Conservation (phyloP, 345 rosid genomes). For the Murraya koenigii region DNA sequence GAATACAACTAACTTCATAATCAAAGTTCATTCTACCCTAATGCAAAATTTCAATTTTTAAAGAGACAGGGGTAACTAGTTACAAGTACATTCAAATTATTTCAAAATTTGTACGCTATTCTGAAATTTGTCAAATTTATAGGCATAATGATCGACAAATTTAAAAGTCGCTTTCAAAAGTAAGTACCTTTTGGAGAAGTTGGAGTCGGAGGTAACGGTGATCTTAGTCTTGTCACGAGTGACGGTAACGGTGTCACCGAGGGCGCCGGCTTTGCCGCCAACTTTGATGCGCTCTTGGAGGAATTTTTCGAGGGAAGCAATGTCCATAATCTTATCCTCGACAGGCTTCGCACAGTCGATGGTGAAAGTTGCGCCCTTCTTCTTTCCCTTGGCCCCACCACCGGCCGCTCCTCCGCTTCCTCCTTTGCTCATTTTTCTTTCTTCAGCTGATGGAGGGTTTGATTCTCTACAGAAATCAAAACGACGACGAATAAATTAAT, state of each 20-base stretch:
- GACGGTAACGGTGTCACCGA: conserved; percentile 57
- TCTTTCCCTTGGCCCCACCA: conserved; percentile 43
- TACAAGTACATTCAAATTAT: no score
- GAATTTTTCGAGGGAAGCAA: conserved; percentile 73
- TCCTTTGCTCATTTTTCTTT: conserved; percentile 31
- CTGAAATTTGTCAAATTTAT: no score
- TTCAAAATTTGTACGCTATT: no score
- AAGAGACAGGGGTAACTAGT: background rate
- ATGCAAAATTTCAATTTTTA: background rate
- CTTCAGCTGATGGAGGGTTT: background rate
- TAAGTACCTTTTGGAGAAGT: conserved; percentile 74
- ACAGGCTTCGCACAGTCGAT: conserved; percentile 77
- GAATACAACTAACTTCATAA: background rate
- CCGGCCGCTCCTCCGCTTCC: conserved; percentile 19
- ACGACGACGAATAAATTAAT: background rate
- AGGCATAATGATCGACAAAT: no score
- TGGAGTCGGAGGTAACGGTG: conserved; percentile 62
- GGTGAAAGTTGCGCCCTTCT: conserved; percentile 57
- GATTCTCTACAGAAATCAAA: background rate
- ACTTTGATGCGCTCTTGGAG: conserved; percentile 85
- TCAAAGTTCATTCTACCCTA: background rate
- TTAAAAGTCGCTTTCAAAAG: background rate
- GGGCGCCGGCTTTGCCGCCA: conserved; percentile 81
- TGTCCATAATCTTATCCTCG: conserved; percentile 77
- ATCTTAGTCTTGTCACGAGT: conserved; percentile 51